Conservation (phyloP, 768 basidiomycete species). For the Tylopilus rubrobrunneus region DNA sequence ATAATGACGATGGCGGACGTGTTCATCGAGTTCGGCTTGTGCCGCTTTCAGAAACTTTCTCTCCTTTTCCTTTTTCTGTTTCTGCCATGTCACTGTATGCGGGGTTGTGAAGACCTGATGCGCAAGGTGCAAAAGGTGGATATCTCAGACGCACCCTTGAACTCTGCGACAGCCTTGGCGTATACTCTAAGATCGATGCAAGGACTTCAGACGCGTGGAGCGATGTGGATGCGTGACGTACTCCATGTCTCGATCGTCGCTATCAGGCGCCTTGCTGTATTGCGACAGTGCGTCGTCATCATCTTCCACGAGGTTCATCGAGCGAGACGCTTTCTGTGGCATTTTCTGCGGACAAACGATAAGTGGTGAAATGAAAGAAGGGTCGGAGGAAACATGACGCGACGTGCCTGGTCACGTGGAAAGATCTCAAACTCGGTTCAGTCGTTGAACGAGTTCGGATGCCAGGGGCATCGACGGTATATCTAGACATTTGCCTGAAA, state of each 20-base stretch:
- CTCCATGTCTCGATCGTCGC: constrained; percentile 29
- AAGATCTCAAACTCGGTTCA: no score
- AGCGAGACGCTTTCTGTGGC: constrained; percentile 9
- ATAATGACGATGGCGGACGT: constrained; percentile 8
- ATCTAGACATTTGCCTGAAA: no score
- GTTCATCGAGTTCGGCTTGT: constrained; percentile 24
- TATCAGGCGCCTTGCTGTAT: constrained; percentile 15
- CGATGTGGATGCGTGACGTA: background rate
- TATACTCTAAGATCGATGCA: constrained; percentile 15
- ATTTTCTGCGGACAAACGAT: constrained; percentile 2
- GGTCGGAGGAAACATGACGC: background rate
- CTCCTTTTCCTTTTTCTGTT: constrained; percentile 26
- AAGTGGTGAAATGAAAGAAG: background rate
- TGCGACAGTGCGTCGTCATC: constrained; percentile 16
- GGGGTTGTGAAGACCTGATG: background rate
- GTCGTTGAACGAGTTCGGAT: no score
- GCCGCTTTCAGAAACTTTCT: constrained; percentile 18
- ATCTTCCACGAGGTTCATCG: constrained; percentile 10
- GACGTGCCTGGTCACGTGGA: no score
- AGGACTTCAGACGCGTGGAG: background rate
- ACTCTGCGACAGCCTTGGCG: constrained; percentile 29
- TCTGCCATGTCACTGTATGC: constrained; percentile 30
- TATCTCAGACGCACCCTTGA: constrained; percentile 23
- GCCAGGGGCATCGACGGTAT: no score
- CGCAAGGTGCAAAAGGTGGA: background rate